Conservation (phyloP, 805 yeast species). For the Saccharomycopsis synnaedendra region DNA sequence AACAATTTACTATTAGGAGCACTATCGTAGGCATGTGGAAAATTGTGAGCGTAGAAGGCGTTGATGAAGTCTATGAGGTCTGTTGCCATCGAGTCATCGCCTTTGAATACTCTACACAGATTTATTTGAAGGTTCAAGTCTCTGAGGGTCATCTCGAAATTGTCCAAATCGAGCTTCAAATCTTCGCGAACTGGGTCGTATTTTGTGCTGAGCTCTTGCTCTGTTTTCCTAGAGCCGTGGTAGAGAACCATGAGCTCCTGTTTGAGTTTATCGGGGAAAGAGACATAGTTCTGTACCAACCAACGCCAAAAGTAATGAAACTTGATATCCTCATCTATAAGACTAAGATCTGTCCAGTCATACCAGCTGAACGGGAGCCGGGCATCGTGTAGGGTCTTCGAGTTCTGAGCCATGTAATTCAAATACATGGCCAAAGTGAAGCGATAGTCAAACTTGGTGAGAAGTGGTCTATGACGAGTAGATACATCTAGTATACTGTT, state of each 20-base stretch:
- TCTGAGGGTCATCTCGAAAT: constrained; percentile 4
- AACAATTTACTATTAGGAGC: neutral
- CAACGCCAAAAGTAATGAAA: constrained; percentile 1
- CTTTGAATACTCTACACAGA: constrained; percentile 1
- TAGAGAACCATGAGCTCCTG: neutral
- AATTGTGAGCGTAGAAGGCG: constrained; percentile 5
- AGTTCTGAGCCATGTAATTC: neutral
- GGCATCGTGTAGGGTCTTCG: neutral
- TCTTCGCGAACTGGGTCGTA: neutral
- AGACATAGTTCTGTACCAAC: constrained; percentile 1
- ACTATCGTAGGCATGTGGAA: constrained; percentile 2
- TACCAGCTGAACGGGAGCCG: constrained; percentile 14
- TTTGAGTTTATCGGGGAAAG: neutral
- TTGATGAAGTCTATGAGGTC: constrained; percentile 3
- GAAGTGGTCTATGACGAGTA: neutral
- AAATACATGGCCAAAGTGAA: constrained; percentile 2
- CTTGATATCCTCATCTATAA: constrained; percentile 9
- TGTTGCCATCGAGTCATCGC: constrained; percentile 1
- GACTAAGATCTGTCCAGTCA: constrained; percentile 8
- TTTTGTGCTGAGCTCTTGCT: neutral
- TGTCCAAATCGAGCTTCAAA: neutral
- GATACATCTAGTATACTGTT: too few relatives aligned
- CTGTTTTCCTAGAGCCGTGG: neutral
- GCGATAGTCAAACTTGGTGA: neutral
- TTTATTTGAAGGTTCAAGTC: neutral